A percentile compares a stretch with the other conserved stretches of the same genome.
phyloP scores from a whole-genome alignment of 345 rosid species.

The Arabis alpina region DNA sequence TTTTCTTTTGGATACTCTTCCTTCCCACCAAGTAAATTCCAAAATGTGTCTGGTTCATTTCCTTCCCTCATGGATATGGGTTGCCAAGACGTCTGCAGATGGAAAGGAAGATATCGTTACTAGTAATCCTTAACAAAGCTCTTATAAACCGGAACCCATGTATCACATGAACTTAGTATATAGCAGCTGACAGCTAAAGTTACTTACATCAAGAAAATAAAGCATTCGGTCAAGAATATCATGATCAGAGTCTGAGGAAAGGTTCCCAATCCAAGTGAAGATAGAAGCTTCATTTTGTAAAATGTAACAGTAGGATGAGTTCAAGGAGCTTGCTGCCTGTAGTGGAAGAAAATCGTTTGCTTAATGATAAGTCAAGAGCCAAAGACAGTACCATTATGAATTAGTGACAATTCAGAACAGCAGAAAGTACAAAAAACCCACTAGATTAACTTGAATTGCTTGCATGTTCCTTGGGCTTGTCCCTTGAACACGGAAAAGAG shows the following conservation, averaged over 20 bases:
- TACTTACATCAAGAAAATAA: slow-evolving; percentile 68
- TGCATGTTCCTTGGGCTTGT: slow-evolving; percentile 67
- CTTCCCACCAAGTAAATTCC: slow-evolving; percentile 84
- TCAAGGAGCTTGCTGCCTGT: slow-evolving; percentile 74
- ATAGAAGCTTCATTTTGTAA: slow-evolving; percentile 61
- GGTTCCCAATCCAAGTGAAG: slow-evolving; percentile 80
- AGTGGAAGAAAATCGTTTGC: slow-evolving; percentile 26
- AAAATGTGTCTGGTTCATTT: slow-evolving; percentile 75
- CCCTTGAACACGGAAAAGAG: slow-evolving; percentile 82
- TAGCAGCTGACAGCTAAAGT: not conserved
- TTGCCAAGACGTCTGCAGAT: slow-evolving; percentile 73
- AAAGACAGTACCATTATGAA: slow-evolving; percentile 14
- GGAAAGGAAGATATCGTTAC: slow-evolving; percentile 28
- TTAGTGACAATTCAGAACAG: not conserved
- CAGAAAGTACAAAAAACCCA: slow-evolving; percentile 43
- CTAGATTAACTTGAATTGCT: slow-evolving; percentile 81
- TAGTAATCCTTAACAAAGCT: not conserved
- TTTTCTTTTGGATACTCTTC: slow-evolving; percentile 75
- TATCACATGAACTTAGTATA: slow-evolving; percentile 8
- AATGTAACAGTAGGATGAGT: slow-evolving; percentile 82
- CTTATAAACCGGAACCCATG: not conserved
- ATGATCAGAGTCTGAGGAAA: slow-evolving; percentile 63
- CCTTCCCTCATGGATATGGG: slow-evolving; percentile 76
- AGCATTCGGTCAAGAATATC: slow-evolving; percentile 81
- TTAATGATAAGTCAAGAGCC: slow-evolving; percentile 1